Percentiles rank a stretch among this genome's conserved stretches.
Evolutionary conservation across 768 basidiomycete genomes (phyloP).

Genomic region (Trametes sanguinea): DNA sequence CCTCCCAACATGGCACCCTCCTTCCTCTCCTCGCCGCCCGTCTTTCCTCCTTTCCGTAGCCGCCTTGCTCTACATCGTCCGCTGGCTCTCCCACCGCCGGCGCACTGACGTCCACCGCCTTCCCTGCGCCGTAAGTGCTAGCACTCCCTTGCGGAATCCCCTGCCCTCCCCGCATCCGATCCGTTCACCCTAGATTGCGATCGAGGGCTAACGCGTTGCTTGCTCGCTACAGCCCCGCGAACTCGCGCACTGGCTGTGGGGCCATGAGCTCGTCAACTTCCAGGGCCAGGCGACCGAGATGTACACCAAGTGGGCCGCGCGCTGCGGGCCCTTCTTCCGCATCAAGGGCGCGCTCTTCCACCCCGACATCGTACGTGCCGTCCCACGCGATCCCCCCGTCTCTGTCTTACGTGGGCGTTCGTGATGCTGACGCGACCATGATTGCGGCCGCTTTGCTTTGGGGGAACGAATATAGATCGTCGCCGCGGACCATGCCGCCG

Average conservation of each 20-base stretch:
- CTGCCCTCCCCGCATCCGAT: neutral
- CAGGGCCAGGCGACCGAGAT: conserved; percentile 37
- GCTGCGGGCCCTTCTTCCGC: conserved; percentile 38
- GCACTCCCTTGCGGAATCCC: neutral
- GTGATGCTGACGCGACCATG: neutral
- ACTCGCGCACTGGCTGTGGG: conserved; percentile 34
- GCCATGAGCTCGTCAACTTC: conserved; percentile 40
- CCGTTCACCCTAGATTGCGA: neutral
- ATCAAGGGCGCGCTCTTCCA: conserved; percentile 43
- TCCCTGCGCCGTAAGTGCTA: conserved; percentile 24
- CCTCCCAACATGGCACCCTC: conserved; percentile 7
- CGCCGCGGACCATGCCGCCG: conserved; percentile 39
- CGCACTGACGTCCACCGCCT: conserved; percentile 23
- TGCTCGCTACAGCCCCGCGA: conserved; percentile 15
- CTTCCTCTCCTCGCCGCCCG: conserved; percentile 5
- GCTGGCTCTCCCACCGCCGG: conserved; percentile 14
- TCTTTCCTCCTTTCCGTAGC: conserved; percentile 17
- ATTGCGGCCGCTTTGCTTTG: neutral
- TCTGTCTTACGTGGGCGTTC: neutral
- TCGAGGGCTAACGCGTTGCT: neutral
- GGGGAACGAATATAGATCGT: conserved; percentile 32
- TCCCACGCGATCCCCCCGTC: neutral
- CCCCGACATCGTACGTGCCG: conserved; percentile 37
- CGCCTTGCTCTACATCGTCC: conserved; percentile 21
- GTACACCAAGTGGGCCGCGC: conserved; percentile 37